A percentile compares a stretch with the other conserved stretches of the same genome.
These are phyloP conservation scores for Xerocomellus chrysenteron DNA, from an alignment of 768 basidiomycete genomes.

Conservation along the genomic window DNA sequence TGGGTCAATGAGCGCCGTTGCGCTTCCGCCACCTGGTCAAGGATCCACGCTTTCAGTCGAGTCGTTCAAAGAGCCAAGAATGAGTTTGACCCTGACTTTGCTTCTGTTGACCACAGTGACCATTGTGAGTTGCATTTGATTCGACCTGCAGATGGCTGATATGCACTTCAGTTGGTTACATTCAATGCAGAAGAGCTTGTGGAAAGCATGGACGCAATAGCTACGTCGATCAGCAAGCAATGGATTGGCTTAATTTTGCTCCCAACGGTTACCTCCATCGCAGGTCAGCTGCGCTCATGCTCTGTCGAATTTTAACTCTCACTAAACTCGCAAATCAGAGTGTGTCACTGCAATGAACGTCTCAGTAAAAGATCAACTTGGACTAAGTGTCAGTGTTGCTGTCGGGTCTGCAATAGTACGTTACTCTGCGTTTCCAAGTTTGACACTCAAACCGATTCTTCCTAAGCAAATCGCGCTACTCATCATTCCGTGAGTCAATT, in stretches of 20 bases:
- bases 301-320: background rate
- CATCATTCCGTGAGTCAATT: constrained; percentile 67
- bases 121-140: constrained; percentile 43
- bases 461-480: constrained; percentile 78
- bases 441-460: background rate
- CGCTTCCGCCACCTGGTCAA: constrained; percentile 13
- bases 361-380: constrained; percentile 82
- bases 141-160: constrained; percentile 1
- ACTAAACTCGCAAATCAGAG: constrained; percentile 42
- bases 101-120: constrained; percentile 58
- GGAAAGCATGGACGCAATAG: constrained; percentile 78
- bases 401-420: constrained; percentile 75
- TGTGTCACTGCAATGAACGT: constrained; percentile 88
- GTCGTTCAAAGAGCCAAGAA: constrained; percentile 47
- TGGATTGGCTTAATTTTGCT: constrained; percentile 89
- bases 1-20: constrained; percentile 12
- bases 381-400: constrained; percentile 81
- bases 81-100: constrained; percentile 60
- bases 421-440: constrained; percentile 8
- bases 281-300: constrained; percentile 47
- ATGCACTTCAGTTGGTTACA: constrained; percentile 43
- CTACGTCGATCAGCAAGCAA: constrained; percentile 70
- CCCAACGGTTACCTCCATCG: constrained; percentile 78
- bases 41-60: constrained; percentile 15
- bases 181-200: constrained; percentile 76